Percentiles rank a stretch among this genome's conserved stretches.
Evolutionary conservation across 1,284 basidiomycete genomes (phyloP).

Genomic region (Ganoderma leucocontextum): DNA sequence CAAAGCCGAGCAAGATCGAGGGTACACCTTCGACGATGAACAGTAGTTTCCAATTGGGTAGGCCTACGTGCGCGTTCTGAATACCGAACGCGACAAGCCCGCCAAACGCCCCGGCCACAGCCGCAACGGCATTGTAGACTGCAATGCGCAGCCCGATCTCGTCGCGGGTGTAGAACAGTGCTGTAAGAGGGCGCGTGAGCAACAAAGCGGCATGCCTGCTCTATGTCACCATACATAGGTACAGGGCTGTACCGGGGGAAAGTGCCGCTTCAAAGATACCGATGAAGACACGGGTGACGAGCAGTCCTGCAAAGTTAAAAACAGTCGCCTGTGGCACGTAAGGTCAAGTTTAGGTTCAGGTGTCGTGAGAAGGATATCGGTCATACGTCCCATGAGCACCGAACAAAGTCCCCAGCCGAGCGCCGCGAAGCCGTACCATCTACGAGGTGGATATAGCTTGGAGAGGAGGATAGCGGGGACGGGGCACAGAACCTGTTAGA

Average conservation of each 20-base stretch:
- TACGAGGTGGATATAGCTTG: constrained; percentile 70
- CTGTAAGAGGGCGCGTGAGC: constrained; percentile 44
- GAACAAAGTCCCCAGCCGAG: constrained; percentile 77
- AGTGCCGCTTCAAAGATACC: constrained; percentile 80
- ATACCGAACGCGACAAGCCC: constrained; percentile 81
- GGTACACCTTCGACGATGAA: constrained; percentile 85
- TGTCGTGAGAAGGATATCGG: constrained; percentile 2
- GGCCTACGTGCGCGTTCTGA: constrained; percentile 58
- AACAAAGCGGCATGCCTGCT: background rate
- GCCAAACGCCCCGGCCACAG: constrained; percentile 81
- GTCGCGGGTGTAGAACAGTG: constrained; percentile 77
- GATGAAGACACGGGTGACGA: constrained; percentile 66
- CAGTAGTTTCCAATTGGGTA: constrained; percentile 71
- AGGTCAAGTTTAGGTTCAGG: constrained; percentile 2
- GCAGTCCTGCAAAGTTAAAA: constrained; percentile 63
- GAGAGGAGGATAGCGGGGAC: constrained; percentile 73
- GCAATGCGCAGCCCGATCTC: constrained; percentile 79
- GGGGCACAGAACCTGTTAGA: constrained; percentile 69
- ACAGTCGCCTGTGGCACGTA: constrained; percentile 56
- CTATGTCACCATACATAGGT: constrained; percentile 62
- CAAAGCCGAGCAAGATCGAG: constrained; percentile 70
- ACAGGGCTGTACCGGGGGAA: constrained; percentile 76
- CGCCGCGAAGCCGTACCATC: constrained; percentile 72
- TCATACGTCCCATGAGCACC: constrained; percentile 65
- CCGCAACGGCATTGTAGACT: constrained; percentile 82